Base-by-base conservation (phyloP, 208 protist genomes). In the Vickermania ingenoplastis region DNA sequence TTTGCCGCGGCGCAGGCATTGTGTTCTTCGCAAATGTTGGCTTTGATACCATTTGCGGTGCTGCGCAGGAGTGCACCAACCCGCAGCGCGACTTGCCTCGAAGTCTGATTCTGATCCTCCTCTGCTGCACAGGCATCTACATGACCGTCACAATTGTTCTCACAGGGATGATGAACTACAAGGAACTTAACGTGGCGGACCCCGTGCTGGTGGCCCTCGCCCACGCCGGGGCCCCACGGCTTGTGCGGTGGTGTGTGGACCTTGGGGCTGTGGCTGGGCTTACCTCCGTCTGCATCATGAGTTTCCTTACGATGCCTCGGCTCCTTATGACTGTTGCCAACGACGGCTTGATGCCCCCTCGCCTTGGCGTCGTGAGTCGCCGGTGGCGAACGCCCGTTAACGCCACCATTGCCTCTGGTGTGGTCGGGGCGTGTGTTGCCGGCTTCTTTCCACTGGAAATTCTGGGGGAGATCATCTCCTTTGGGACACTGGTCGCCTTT, bases 1-100 rank as follows among this genome's bases (percentile, higher is more conserved):
- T 77, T 63, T 59, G 73, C 56, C 61, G 60, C 24, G 67, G 67
- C 28, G 41, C 71, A 3, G 75, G 61, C n/a, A 59, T 73, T 23
- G 61, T 82, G 17, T 75, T 75, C 57, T 78, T 78, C 57, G 62
- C 75, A n/a, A 76, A 73, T 64, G 69, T 78, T 5, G 77, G 77
- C 2, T 82, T 82, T 63, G 75, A 82, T 52, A 67, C 71, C 5
- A 66, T 82, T 25, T 69, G 66, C 11, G 50, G 62, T 45, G 55
- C 61, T 21, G 75, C 71, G 2, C 69, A 77, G 27, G 71, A 82
- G 26, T 71, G 60, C 61, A 41, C 49, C 29, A 63, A 72, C 31
- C 75, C 75, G 1, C 61, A 74, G 57, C 65, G 69, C 14, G 73
- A 74, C 25, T 31, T 79, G 28, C 68, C 69, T 3, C 59, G 59